Evolutionary conservation across 202 grass and related monocot genomes (phyloP).

Genomic region (Eragrostis tef): DNA sequence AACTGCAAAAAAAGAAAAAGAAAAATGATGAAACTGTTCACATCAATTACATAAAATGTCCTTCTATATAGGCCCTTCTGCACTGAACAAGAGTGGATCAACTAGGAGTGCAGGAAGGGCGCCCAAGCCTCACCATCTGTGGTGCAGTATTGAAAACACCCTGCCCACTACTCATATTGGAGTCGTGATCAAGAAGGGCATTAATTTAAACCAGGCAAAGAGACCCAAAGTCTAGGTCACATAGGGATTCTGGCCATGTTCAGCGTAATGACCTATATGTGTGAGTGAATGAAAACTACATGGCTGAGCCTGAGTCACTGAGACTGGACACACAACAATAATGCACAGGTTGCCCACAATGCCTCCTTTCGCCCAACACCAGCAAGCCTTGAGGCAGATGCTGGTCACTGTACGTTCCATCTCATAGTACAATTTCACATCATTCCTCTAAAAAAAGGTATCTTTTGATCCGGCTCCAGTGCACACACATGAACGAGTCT

Average conservation of each 20-base stretch:
- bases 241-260: neutral
- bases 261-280: neutral
- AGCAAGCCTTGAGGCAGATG: neutral
- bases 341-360: neutral
- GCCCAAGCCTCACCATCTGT: neutral
- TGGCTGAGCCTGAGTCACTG: slow-evolving; percentile 2
- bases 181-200: neutral
- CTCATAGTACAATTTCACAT: neutral
- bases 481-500: too few species aligned
- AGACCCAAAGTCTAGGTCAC: neutral
- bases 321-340: too few species aligned
- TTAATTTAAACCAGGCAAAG: slow-evolving; percentile 2
- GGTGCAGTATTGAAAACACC: neutral
- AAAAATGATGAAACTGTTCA: neutral
- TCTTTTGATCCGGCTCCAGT: neutral
- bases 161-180: slow-evolving; percentile 8
- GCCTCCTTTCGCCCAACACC: neutral
- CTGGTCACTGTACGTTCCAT: neutral
- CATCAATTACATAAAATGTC: neutral
- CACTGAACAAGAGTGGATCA: neutral
- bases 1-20: neutral
- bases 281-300: neutral
- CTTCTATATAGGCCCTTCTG: neutral
- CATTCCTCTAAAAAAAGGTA: neutral
- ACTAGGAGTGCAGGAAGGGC: neutral